Conservation (phyloP, 441 rosid species). For the Adansonia grandidieri region DNA sequence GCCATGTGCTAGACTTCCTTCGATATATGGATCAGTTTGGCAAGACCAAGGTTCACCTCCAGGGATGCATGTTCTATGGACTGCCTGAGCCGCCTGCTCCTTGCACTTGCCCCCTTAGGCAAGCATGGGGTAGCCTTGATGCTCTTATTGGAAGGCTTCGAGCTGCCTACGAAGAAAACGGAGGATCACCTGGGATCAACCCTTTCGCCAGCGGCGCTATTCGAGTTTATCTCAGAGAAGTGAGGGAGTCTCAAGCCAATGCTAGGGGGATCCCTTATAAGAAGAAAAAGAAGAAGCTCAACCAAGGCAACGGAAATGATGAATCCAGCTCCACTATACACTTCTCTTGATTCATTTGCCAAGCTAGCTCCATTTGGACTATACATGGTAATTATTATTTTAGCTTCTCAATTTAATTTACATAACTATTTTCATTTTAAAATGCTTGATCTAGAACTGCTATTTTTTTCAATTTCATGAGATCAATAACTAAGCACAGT, state of each 20-base stretch:
- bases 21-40: conserved; percentile 77
- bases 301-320: conserved; percentile 39
- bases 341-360: conserved; percentile 48
- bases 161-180: conserved; percentile 78
- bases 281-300: conserved; percentile 65
- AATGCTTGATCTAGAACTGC: conserved; percentile 19
- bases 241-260: conserved; percentile 69
- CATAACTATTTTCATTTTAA: neutral
- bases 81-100: conserved; percentile 81
- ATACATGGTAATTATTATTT: conserved; percentile 31
- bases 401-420: neutral
- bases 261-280: conserved; percentile 74
- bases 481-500: neutral
- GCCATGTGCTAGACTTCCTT: conserved; percentile 68
- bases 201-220: conserved; percentile 72
- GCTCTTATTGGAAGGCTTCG: conserved; percentile 79
- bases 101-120: conserved; percentile 71
- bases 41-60: conserved; percentile 71
- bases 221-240: conserved; percentile 65
- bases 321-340: conserved; percentile 57
- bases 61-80: conserved; percentile 71
- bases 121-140: conserved; percentile 84
- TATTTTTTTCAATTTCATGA: neutral
- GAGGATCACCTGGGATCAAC: conserved; percentile 67
- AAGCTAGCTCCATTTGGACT: conserved; percentile 11